Evolutionary conservation across 2,329 filamentous ascomycete genomes (phyloP).

Genomic region (Metarhizium robertsii): DNA sequence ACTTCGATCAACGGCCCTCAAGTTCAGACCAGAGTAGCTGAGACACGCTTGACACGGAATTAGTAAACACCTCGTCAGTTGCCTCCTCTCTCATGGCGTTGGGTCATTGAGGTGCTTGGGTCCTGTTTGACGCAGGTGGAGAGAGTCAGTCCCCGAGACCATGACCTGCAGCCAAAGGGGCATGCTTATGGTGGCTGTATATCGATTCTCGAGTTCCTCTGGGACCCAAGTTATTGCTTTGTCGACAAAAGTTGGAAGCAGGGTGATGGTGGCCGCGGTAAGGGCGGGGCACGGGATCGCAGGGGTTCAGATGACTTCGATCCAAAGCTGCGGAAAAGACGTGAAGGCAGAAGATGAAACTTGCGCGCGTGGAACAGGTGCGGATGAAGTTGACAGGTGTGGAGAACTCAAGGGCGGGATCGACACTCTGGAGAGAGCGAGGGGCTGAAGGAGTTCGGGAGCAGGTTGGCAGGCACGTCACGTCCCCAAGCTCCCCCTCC

Average conservation of each 20-base stretch:
- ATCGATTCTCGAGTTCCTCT: neutral
- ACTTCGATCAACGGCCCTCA: neutral
- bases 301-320: neutral
- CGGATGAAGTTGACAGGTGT: neutral
- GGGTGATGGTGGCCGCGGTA: neutral
- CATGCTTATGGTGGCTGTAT: neutral
- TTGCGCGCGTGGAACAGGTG: neutral
- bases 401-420: neutral
- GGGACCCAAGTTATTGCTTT: neutral
- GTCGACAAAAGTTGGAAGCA: neutral
- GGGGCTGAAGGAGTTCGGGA: neutral
- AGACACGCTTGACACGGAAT: neutral
- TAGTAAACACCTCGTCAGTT: neutral
- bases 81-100: neutral
- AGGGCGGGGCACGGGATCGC: neutral
- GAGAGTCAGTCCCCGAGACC: neutral
- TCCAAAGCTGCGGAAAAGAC: neutral
- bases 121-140: neutral
- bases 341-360: neutral
- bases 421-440: neutral
- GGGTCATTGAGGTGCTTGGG: neutral
- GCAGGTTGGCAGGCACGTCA: neutral
- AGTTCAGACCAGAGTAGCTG: neutral
- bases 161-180: neutral
- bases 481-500: neutral